A percentile compares a stretch with the other conserved stretches of the same genome.
Conservation (phyloP, 192 early-diverging fungal species). For the Paraglomus occultum region DNA sequence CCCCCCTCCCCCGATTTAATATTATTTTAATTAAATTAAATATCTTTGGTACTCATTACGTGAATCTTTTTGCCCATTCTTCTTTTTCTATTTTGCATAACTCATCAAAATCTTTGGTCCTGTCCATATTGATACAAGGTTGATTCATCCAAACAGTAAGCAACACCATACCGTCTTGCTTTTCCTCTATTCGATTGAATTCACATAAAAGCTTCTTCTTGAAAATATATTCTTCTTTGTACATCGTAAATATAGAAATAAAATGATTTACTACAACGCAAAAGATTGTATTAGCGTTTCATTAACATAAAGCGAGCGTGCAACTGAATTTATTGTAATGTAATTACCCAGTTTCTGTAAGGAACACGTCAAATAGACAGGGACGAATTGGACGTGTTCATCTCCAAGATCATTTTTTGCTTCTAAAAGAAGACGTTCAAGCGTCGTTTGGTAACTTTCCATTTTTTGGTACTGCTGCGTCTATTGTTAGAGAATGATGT, state of each 20-base stretch:
- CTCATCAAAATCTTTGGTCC: conserved; percentile 38
- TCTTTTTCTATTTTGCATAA: conserved; percentile 38
- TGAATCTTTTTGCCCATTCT: neutral
- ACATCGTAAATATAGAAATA: conserved; percentile 14
- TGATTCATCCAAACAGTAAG: conserved; percentile 48
- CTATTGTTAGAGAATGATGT: too few species aligned
- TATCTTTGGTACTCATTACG: neutral
- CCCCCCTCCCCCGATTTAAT: too few species aligned
- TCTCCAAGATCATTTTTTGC: conserved; percentile 40
- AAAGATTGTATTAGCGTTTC: neutral
- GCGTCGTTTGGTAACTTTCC: conserved; percentile 39
- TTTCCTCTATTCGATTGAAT: conserved; percentile 19
- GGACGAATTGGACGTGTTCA: conserved; percentile 33
- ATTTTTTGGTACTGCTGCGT: conserved; percentile 38
- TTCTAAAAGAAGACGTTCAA: conserved; percentile 43
- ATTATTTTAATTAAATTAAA: neutral
- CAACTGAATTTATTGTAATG: neutral
- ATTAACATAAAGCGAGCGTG: too few species aligned
- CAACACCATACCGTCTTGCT: conserved; percentile 41
- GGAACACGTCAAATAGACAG: conserved; percentile 39
- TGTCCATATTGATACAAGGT: conserved; percentile 34
- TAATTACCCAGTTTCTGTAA: conserved; percentile 37
- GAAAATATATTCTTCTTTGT: conserved; percentile 20
- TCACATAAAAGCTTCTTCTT: conserved; percentile 12
- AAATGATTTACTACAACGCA: conserved; percentile 9